Evolutionary conservation across 2,329 filamentous ascomycete genomes (phyloP).

Genomic region (Aureobasidium subglaciale): DNA sequence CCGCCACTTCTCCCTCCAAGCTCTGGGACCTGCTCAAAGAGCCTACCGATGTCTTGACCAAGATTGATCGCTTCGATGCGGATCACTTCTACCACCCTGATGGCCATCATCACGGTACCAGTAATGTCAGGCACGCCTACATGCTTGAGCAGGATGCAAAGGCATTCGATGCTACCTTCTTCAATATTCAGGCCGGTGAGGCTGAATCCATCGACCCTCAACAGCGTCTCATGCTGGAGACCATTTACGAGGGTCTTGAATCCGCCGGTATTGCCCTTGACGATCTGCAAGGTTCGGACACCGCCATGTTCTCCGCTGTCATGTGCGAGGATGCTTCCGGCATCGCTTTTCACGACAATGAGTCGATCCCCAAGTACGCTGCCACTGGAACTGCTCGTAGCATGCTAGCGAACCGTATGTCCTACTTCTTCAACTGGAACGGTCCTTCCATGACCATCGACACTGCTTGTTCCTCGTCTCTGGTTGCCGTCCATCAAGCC

Average conservation of each 20-base stretch:
- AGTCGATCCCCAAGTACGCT: slow-evolving; percentile 20
- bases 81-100: slow-evolving; percentile 22
- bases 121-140: slow-evolving; percentile 16
- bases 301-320: slow-evolving; percentile 19
- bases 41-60: slow-evolving; percentile 18
- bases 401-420: slow-evolving; percentile 32
- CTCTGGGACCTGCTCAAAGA: slow-evolving; percentile 16
- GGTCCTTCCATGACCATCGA: slow-evolving; percentile 40
- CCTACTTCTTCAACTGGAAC: slow-evolving; percentile 33
- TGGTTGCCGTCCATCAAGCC: slow-evolving; percentile 31
- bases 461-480: slow-evolving; percentile 40
- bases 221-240: slow-evolving; percentile 34
- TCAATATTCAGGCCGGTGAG: slow-evolving; percentile 21
- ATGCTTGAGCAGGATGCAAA: slow-evolving; percentile 22
- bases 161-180: slow-evolving; percentile 24
- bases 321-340: slow-evolving; percentile 22
- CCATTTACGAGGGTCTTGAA: slow-evolving; percentile 35
- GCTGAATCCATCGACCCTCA: slow-evolving; percentile 36
- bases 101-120: slow-evolving; percentile 6
- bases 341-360: slow-evolving; percentile 20
- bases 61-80: slow-evolving; percentile 21
- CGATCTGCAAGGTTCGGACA: slow-evolving; percentile 16
- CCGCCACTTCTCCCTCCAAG: slow-evolving; percentile 22
- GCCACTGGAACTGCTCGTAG: slow-evolving; percentile 27
- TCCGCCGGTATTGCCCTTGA: slow-evolving; percentile 16